Evolutionary conservation across 768 basidiomycete genomes (phyloP).

Genomic region (Podaxis sp.): DNA sequence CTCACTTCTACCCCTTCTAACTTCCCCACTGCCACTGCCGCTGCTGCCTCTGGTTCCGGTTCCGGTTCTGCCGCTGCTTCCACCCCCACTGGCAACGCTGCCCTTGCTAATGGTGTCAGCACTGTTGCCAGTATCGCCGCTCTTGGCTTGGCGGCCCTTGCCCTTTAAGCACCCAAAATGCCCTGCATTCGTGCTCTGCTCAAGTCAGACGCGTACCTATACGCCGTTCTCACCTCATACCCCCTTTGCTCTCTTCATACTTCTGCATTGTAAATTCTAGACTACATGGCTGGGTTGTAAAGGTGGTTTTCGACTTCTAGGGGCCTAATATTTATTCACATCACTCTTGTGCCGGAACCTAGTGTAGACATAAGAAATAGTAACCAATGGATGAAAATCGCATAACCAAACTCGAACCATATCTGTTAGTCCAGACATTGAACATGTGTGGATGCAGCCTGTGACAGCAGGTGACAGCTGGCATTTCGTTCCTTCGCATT

Average conservation of each 20-base stretch:
- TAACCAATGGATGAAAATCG: neutral
- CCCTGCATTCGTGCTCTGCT: neutral
- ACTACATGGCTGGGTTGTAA: neutral
- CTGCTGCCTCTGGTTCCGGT: conserved; percentile 13
- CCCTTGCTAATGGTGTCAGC: conserved; percentile 28
- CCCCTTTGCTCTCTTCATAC: neutral
- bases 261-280: neutral
- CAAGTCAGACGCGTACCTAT: neutral
- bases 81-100: conserved; percentile 8
- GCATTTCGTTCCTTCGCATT: neutral
- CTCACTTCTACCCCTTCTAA: conserved; percentile 32
- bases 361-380: neutral
- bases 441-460: too few relatives aligned
- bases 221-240: neutral
- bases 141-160: conserved; percentile 42
- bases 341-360: neutral
- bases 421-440: neutral
- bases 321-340: neutral
- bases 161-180: conserved; percentile 33
- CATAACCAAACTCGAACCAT: neutral
- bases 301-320: neutral
- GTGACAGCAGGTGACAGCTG: neutral
- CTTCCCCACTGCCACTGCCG: conserved; percentile 16
- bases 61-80: conserved; percentile 16
- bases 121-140: conserved; percentile 42